These are phyloP conservation scores for Prunus campanulata DNA, from an alignment of 306 rosid species.

Conservation along the genomic window DNA sequence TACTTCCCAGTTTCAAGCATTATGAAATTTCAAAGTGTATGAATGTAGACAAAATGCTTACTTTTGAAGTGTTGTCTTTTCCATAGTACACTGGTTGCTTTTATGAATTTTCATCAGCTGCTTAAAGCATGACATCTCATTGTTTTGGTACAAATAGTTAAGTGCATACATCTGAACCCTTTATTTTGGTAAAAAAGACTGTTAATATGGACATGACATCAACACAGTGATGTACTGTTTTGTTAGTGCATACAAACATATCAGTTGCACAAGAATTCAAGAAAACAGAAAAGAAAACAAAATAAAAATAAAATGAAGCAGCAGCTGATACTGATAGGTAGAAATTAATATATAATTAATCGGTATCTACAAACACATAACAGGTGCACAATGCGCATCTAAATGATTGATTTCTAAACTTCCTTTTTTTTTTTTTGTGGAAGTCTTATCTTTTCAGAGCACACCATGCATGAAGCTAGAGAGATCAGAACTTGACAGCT, in stretches of 20 bases:
- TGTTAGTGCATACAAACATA: neutral
- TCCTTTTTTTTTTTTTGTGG: neutral
- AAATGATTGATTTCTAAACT: neutral
- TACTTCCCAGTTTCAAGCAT: too few species aligned
- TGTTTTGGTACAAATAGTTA: neutral
- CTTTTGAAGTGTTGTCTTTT: constrained; percentile 5
- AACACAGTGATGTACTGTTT: neutral
- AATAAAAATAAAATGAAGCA: neutral
- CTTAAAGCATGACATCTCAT: neutral
- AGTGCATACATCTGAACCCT: neutral
- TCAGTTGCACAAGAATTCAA: neutral
- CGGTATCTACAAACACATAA: neutral
- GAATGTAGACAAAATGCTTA: neutral
- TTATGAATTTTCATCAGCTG: neutral
- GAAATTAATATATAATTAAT: neutral
- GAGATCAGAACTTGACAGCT: neutral
- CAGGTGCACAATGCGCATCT: neutral
- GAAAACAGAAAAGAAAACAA: neutral
- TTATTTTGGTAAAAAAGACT: neutral
- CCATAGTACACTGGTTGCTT: neutral
- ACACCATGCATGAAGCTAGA: neutral
- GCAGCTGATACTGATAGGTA: too few species aligned
- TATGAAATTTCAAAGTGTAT: too few species aligned
- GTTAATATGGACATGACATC: neutral
- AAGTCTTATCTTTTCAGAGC: neutral